Percentiles rank a stretch among this genome's conserved stretches.
Evolutionary conservation across 2,329 filamentous ascomycete genomes (phyloP).

Genomic region (Ceratocystis cubensis): DNA sequence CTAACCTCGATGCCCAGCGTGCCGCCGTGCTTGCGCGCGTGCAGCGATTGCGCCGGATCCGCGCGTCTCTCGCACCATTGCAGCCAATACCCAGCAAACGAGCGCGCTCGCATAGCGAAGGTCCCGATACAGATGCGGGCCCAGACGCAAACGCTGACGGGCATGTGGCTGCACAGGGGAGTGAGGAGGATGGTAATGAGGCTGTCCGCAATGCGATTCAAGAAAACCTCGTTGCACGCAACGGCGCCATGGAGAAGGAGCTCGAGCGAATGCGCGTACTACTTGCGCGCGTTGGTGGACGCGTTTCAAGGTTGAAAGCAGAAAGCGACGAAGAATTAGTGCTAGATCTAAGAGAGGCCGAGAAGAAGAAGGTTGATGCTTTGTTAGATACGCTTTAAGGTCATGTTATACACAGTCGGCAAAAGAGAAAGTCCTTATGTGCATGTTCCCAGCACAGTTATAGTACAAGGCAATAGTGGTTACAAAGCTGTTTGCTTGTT

Average conservation of each 20-base stretch:
- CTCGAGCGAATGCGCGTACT: constrained; percentile 54
- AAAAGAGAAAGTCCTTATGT: background rate
- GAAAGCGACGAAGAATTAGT: constrained; percentile 19
- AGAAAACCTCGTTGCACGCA: constrained; percentile 52
- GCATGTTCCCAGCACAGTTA: background rate
- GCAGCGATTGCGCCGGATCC: constrained; percentile 38
- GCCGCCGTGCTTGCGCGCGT: constrained; percentile 31
- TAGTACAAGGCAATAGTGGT: background rate
- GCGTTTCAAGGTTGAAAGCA: constrained; percentile 33
- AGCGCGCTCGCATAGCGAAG: background rate
- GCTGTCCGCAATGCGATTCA: constrained; percentile 38
- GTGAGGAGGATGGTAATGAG: constrained; percentile 13
- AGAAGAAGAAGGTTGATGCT: constrained; percentile 14
- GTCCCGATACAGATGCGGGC: constrained; percentile 20
- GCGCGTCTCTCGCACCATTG: constrained; percentile 41
- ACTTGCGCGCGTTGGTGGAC: constrained; percentile 45
- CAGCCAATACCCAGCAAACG: constrained; percentile 13
- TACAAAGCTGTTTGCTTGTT: too few species aligned
- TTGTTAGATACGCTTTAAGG: constrained; percentile 13
- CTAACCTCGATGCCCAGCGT: constrained; percentile 33
- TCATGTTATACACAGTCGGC: background rate
- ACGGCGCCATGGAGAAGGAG: constrained; percentile 53
- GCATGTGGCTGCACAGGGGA: too few species aligned
- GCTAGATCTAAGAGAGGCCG: constrained; percentile 6
- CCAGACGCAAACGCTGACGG: background rate